Evolutionary conservation across 345 rosid genomes (phyloP).

Genomic region (Salix dunnii): DNA sequence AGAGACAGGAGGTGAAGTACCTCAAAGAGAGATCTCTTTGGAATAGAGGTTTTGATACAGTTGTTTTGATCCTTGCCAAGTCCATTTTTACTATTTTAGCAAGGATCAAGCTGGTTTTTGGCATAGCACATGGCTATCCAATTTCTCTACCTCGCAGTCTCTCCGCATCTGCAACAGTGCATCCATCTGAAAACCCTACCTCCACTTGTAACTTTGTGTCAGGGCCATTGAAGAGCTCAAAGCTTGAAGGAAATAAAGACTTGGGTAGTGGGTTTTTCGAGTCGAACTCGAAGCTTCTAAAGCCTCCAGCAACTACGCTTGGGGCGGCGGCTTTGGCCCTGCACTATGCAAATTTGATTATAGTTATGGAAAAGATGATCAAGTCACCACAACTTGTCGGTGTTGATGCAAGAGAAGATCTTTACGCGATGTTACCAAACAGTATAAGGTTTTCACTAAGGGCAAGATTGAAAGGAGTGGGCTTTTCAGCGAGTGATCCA

Average conservation of each 20-base stretch:
- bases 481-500: slow-evolving; percentile 68
- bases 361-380: slow-evolving; percentile 91
- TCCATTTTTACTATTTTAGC: slow-evolving; percentile 68
- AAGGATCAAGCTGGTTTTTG: slow-evolving; percentile 67
- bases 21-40: slow-evolving; percentile 80
- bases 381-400: slow-evolving; percentile 90
- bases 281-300: slow-evolving; percentile 55
- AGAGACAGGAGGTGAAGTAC: slow-evolving; percentile 73
- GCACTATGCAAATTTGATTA: slow-evolving; percentile 79
- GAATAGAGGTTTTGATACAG: slow-evolving; percentile 73
- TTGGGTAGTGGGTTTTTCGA: slow-evolving; percentile 45
- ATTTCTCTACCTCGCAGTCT: slow-evolving; percentile 58
- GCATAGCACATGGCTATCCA: slow-evolving; percentile 48
- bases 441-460: slow-evolving; percentile 63
- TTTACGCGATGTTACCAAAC: slow-evolving; percentile 78
- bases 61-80: slow-evolving; percentile 51
- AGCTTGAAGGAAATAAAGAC: slow-evolving; percentile 18
- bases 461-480: slow-evolving; percentile 67
- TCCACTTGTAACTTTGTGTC: slow-evolving; percentile 35
- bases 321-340: slow-evolving; percentile 77
- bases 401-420: slow-evolving; percentile 80
- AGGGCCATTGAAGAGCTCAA: slow-evolving; percentile 32
- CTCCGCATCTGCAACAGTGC: slow-evolving; percentile 75
- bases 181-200: slow-evolving; percentile 50
- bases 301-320: slow-evolving; percentile 64